phyloP scores from a whole-genome alignment of 441 rosid genomes.

The Populus hybrid region DNA sequence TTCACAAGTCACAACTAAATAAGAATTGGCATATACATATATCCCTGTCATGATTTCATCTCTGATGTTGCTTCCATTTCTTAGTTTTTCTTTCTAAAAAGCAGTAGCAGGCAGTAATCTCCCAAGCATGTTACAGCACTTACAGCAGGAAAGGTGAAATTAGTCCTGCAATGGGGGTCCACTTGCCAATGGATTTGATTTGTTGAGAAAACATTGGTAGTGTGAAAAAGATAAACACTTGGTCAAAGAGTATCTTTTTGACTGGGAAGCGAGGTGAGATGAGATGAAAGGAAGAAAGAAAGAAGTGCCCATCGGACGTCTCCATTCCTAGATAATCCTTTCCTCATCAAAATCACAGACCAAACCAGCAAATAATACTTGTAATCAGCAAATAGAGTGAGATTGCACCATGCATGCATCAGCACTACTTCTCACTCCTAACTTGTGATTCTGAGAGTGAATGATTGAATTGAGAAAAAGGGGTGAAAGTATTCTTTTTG shows the following conservation, averaged over 20 bases:
- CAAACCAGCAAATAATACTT: too few relatives aligned
- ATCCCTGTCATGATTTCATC: background rate
- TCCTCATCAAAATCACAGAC: too few relatives aligned
- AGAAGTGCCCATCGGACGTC: background rate
- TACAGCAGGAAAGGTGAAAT: background rate
- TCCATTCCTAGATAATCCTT: background rate
- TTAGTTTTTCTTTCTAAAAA: too few relatives aligned
- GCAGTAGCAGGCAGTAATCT: too few relatives aligned
- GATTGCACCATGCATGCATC: too few relatives aligned
- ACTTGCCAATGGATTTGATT: background rate
- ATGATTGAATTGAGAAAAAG: too few relatives aligned
- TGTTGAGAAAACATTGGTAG: background rate
- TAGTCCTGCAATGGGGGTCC: background rate
- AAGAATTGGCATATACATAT: too few relatives aligned
- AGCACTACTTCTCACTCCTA: too few relatives aligned
- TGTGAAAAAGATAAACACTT: background rate
- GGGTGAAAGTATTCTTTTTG: too few relatives aligned
- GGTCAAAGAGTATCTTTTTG: constrained; percentile 9
- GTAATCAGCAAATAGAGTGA: too few relatives aligned
- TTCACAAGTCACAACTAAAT: background rate
- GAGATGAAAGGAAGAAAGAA: too few relatives aligned
- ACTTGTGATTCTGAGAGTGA: too few relatives aligned
- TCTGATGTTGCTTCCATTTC: background rate
- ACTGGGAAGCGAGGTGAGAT: background rate
- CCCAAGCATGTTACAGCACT: background rate